Base-by-base conservation (phyloP, 306 rosid genomes). In the Purshia tridentata region DNA sequence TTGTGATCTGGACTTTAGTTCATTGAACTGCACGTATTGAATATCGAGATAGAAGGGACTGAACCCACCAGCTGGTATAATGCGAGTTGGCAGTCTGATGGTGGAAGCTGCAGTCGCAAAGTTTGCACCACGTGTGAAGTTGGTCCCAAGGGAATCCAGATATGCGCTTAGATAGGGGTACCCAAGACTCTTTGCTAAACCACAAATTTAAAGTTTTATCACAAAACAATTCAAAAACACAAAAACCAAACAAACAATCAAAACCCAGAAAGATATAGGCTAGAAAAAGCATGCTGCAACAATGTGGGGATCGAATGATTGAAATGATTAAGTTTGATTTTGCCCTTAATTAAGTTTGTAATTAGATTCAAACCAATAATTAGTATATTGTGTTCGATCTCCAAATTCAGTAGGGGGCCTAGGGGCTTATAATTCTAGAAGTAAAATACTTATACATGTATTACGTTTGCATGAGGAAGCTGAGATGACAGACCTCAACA, bases 21-120 rank as follows among this genome's bases (percentile, higher is more conserved):
- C 12, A n/a, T 2, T 37, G 69, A 87, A 82, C 51, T 84, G 88
- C 4, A 40, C 10, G 52, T 53, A 78, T 29, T 84, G 88, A 56
- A 84, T 18, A 6, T 35, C 37, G 8, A 84, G 77, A 58, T 14
- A 82, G 71, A 87, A 87, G 47, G 87, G 91, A 79, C 88, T 87
- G 10, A 11, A 70, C 51, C 58, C 40, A 16, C 75, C 80, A 1
- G 16, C 4, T 61, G 85, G 84, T 11, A 82, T 1, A 53, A 85
- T 5, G 2, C 0, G 68, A 3, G 9, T 2, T 4, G 82, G 90
- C 9, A 41, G 59, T 73, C 47, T 86, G 45, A 83, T 81, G 10
- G 90, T 81, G 16, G 90, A 76, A 51, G 39, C 78, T 13, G 65
- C 23, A 9, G 85, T 75, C 12, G 87, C 91, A 35, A 84, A 84